Base-by-base conservation (phyloP, 2,329 filamentous ascomycete genomes). In the Lachnellula hyalina region DNA sequence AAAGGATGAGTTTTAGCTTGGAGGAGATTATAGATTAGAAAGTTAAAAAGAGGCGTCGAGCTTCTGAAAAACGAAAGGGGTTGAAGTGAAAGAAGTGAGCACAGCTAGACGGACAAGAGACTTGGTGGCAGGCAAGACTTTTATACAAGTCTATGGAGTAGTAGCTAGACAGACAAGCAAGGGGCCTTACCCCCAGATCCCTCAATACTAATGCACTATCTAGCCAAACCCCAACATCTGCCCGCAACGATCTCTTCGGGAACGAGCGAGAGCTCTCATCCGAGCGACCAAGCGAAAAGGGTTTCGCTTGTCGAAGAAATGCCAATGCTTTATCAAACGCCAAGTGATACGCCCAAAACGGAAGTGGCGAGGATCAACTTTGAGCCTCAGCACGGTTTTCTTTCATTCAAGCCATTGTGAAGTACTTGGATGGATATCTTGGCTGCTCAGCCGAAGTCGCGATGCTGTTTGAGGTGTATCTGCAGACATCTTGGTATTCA, bases 321-420 rank as follows among this genome's bases (percentile, higher is more conserved):
- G 59, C 61, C 61, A 61, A 61, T 61, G 60, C 61, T 62, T 61
- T 38, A 52, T 54, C 52, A 62, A 63, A 61, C 58, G 61, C 61
- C 63, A 65, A 63, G 63, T 65, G 61, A 63, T 48, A 65, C 61
- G 52, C 41, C 46, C 41, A 28, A 55, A 32, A 12, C 28, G 34
- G 34, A 47, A 52, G 42, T 52, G 46, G 47, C 17, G 41, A 52
- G 32, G 35, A 25, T 21, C 19, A 19, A 51, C 45, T 57, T 52
- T 53, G 57, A 57, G 60, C 56, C 59, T 63, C 60, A 55, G 58
- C 58, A 56, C 47, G 34, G 53, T 53, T 48, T 38, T 21, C 21
- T 21, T 21, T 21, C 21, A 21, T 21, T 49, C 36, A 59, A 58
- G 54, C 57, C 50, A 52, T 56, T 45, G 40, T 35, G 28, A 28